phyloP scores from a whole-genome alignment of 2,329 filamentous ascomycete species.

The Fusarium protoensiforme region DNA sequence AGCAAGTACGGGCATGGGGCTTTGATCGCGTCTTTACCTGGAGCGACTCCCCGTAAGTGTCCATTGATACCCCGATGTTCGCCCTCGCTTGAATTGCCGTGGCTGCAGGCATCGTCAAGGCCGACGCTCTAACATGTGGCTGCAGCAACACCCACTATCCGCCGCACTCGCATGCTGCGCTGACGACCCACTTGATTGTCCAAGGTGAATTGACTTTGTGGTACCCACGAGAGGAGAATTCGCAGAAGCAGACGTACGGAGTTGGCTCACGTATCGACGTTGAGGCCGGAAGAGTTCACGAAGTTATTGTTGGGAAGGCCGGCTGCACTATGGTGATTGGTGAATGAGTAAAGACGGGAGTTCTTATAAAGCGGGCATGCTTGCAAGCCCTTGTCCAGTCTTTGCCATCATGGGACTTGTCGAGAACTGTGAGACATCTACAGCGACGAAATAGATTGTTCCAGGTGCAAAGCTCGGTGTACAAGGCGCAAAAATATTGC shows the following conservation, averaged over 20 bases:
- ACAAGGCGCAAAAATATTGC: neutral
- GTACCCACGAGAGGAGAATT: constrained; percentile 69
- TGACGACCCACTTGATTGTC: constrained; percentile 77
- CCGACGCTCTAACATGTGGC: constrained; percentile 11
- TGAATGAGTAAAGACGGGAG: constrained; percentile 53
- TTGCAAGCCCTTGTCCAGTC: neutral
- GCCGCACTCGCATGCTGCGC: constrained; percentile 71
- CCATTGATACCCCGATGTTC: neutral
- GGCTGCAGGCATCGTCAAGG: constrained; percentile 6
- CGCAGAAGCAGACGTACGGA: constrained; percentile 68
- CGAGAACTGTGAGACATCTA: neutral
- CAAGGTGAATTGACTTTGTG: constrained; percentile 73
- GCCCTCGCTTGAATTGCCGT: neutral
- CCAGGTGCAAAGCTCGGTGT: no score
- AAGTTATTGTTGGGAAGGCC: constrained; percentile 74
- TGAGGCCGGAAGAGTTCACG: constrained; percentile 70
- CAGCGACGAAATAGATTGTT: neutral
- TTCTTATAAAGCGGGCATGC: neutral
- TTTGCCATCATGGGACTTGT: neutral
- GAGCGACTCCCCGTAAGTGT: constrained; percentile 74
- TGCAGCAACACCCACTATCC: constrained; percentile 73
- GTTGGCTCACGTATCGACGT: constrained; percentile 74
- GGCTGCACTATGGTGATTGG: constrained; percentile 77
- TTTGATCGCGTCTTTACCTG: constrained; percentile 78
- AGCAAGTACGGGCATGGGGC: constrained; percentile 75